Evolutionary conservation across 768 basidiomycete genomes (phyloP), one percentile per base, ranked within the genome.

Genomic region (Epithele typhae): DNA sequence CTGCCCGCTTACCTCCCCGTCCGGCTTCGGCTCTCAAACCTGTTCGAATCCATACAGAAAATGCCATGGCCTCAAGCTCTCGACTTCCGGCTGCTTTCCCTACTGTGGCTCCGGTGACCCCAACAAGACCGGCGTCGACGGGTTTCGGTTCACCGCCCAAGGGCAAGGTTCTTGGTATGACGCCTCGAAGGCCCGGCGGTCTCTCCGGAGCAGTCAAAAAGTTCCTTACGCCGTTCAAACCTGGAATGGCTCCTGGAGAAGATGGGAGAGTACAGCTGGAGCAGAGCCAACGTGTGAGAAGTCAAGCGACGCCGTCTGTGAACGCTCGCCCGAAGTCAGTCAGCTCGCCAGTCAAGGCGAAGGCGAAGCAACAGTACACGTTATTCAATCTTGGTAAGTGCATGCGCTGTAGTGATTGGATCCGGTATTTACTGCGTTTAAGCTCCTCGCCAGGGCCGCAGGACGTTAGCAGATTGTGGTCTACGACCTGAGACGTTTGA

Each of bases 201-300:
- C 38, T 19, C 9, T 39, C 17, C 6, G 19, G 52, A 1, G 37
- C 41, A 5, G 47, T 46, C 24, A 62, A 59, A 39, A 54, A 50
- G 36, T 66, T 66, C 37, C 38, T 46, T 0, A 66, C 64, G 4
- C 65, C 65, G 9, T 66, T 65, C 52, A 66, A 66, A 47, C 32
- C 46, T 10, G 64, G 62, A 0, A 53, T 65, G 55, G 37, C 45
- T 21, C 64, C 62, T 14, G 61, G 63, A 11, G 61, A 64, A 21
- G 54, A 57, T 2, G 63, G 60, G 1, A 45, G 62, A 15, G 36
- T 21, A 17, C 38, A 52, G 34, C 47, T 62, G 1, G 54, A 46
- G 27, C 43, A 30, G 27, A 30, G 27, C 27, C 27, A 30, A 14
- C 7, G 14, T 7, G 27, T 14, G 8, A 36, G n/a, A n/a, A 36